Conservation (phyloP, 495 filamentous ascomycete genomes). For the Pyrenula aspistea region DNA sequence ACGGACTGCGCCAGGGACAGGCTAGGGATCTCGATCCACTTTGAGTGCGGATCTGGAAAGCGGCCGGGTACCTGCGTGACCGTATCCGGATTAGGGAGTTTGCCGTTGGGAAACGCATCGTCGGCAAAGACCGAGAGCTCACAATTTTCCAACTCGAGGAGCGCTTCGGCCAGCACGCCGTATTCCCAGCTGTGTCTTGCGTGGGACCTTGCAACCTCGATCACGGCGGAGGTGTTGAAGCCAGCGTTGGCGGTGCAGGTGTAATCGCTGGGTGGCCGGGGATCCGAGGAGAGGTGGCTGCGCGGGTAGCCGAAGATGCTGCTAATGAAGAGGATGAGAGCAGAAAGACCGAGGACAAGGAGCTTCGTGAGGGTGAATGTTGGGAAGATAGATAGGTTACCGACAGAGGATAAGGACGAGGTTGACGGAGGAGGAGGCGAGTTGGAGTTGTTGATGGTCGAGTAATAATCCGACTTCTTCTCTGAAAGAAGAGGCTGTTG, state of each 20-base stretch:
- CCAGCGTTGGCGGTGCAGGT: not conserved
- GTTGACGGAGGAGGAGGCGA: too few relatives aligned
- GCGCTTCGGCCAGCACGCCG: constrained; percentile 32
- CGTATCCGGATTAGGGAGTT: constrained; percentile 17
- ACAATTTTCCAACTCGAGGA: constrained; percentile 33
- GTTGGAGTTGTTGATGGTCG: too few relatives aligned
- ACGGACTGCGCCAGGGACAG: constrained; percentile 24
- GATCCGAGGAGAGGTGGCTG: too few relatives aligned
- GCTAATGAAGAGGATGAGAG: too few relatives aligned
- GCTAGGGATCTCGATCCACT: constrained; percentile 16
- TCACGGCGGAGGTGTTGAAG: not conserved
- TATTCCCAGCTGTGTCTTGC: constrained; percentile 30
- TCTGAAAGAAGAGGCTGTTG: too few relatives aligned
- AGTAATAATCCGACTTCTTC: too few relatives aligned
- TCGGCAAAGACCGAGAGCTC: constrained; percentile 28
- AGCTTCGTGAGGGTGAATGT: not conserved
- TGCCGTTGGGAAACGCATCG: constrained; percentile 26
- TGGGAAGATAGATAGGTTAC: not conserved
- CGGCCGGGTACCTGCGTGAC: too few relatives aligned
- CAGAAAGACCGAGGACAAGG: not conserved
- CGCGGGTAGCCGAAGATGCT: too few relatives aligned
- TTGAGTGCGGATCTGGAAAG: too few relatives aligned
- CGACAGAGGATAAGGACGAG: too few relatives aligned
- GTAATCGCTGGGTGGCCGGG: too few relatives aligned
- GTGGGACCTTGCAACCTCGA: not conserved